These are phyloP conservation scores for Dendrocalamus latiflorus DNA, from an alignment of 202 grass and related monocot genomes.

Conservation along the genomic window DNA sequence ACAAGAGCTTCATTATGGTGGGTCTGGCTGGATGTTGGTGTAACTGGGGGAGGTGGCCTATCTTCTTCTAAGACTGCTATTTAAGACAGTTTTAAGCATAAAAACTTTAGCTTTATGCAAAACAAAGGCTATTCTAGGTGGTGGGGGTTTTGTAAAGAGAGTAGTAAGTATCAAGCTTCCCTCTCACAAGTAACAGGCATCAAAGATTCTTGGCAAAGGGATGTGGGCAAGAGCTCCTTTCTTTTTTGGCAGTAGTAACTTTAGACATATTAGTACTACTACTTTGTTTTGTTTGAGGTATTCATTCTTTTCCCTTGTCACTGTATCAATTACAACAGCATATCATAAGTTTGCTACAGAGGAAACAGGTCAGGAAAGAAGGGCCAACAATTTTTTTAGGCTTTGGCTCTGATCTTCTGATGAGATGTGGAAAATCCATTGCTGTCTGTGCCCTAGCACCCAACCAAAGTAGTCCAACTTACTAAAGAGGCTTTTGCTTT, in stretches of 20 bases:
- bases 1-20: conserved; percentile 32
- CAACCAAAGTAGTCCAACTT: not conserved
- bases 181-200: conserved; percentile 46
- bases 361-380: conserved; percentile 17
- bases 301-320: conserved; percentile 36
- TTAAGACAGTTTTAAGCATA: conserved; percentile 56
- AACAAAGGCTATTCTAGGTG: conserved; percentile 46
- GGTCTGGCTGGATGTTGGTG: conserved; percentile 48
- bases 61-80: conserved; percentile 56
- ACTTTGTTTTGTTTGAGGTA: conserved; percentile 24
- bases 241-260: conserved; percentile 36
- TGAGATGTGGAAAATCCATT: conserved; percentile 3
- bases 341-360: conserved; percentile 24
- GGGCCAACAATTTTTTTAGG: not conserved
- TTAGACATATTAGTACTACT: conserved; percentile 25
- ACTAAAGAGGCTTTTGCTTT: not conserved
- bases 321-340: conserved; percentile 22
- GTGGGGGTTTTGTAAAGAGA: conserved; percentile 43
- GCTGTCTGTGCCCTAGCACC: not conserved
- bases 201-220: conserved; percentile 57
- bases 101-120: conserved; percentile 46
- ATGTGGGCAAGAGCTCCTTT: conserved; percentile 46
- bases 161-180: conserved; percentile 44
- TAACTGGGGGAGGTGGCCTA: conserved; percentile 46
- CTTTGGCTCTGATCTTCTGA: not conserved